Evolutionary conservation across 305 asterid genomes (phyloP), one percentile per base, ranked within the genome.

Genomic region (Fraxinus nigra): DNA sequence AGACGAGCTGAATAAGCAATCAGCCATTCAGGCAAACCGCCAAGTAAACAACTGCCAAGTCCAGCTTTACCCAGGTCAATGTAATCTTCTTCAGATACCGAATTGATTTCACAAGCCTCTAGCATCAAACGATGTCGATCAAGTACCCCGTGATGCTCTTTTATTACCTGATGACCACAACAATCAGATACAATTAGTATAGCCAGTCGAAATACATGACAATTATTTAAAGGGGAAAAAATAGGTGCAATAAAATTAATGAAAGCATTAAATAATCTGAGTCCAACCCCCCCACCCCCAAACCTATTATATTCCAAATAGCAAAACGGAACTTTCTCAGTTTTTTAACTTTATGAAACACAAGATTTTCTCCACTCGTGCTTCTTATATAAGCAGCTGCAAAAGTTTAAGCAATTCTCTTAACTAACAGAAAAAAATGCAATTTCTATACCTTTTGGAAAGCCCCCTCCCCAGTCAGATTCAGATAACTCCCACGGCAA

Each of bases 401-500:
- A 28, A 79, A 48, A 32, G 70, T 38, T 75, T 22, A 43, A 18
- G 30, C 70, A 33, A 76, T 46, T 70, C 48, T 40, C 77, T 75
- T 70, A 37, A 63, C 80, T 54, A 10, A 75, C 78, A 78, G 65
- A 77, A 77, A 75, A 82, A 28, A 28, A 70, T 24, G 78, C 65
- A 85, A 65, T 43, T 14, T 48, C 5, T 77, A 59, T 91, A 97
- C 99, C 98, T 92, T 97, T 77, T 90, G 95, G 83, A 88, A 93
- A 80, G 98, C 97, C 91, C 97, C 99, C 90, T 97, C 99, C 72
- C 99, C 98, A 0, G 97, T 92, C 78, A 97, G 90, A 87, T 97
- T 93, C 79, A 97, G 92, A 83, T 91, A 97, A 87, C 99, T 97
- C 54, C 99, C 99, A 79, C 99, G 97, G 90, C 99, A 97, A 78